Conservation (phyloP, 208 protist species). For the Porcisia hertigi region DNA sequence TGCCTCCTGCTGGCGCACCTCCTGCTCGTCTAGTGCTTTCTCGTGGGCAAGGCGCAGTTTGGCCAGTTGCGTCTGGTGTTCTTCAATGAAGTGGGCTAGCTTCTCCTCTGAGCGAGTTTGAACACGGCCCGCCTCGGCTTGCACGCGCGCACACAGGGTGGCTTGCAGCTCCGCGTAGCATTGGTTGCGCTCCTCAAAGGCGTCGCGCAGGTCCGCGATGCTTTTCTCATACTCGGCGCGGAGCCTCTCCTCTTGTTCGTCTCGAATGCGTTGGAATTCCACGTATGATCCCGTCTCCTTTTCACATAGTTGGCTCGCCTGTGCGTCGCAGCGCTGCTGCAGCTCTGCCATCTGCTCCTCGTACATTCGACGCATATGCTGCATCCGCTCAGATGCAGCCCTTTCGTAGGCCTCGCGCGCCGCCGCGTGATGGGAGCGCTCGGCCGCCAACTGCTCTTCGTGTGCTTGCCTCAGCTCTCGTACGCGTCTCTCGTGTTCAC, state of each 20-base stretch:
- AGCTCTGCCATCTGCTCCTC: slow-evolving; percentile 15
- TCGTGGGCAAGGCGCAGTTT: slow-evolving; percentile 19
- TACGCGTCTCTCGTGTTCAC: slow-evolving; percentile 7
- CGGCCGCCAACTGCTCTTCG: slow-evolving; percentile 7
- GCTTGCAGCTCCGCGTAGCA: slow-evolving; percentile 26
- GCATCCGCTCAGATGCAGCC: background rate
- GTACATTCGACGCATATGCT: slow-evolving; percentile 1
- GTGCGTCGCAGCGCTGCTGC: slow-evolving; percentile 25
- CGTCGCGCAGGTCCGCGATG: slow-evolving; percentile 27
- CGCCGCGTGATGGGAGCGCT: slow-evolving; percentile 10
- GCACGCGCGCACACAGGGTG: slow-evolving; percentile 28
- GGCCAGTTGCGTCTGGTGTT: slow-evolving; percentile 7
- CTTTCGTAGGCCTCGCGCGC: slow-evolving; percentile 2
- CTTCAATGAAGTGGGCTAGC: slow-evolving; percentile 23
- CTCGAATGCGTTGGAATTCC: slow-evolving; percentile 6
- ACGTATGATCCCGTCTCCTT: slow-evolving; percentile 6
- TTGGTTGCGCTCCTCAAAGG: slow-evolving; percentile 31
- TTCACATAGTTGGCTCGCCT: slow-evolving; percentile 18
- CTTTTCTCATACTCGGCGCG: slow-evolving; percentile 36
- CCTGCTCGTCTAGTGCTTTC: slow-evolving; percentile 6
- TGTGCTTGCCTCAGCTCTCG: slow-evolving; percentile 1
- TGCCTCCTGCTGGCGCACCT: slow-evolving; percentile 20
- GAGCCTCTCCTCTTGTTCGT: slow-evolving; percentile 19
- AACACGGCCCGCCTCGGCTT: slow-evolving; percentile 19
- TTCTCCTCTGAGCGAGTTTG: slow-evolving; percentile 27